Evolutionary conservation across 306 rosid genomes (phyloP), one percentile per base, ranked within the genome.

Genomic region (Malus fusca): DNA sequence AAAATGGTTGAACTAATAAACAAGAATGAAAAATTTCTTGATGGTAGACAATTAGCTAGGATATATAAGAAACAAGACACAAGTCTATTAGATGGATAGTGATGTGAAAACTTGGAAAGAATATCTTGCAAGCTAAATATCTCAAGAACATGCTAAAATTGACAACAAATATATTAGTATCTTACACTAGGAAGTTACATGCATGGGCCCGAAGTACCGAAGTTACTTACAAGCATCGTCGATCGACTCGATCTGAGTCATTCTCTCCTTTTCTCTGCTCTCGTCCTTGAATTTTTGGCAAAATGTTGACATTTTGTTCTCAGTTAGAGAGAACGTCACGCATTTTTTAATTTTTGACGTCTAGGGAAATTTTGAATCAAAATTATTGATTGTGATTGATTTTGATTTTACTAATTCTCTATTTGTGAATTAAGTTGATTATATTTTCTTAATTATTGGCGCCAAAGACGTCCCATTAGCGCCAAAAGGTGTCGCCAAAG

Each of bases 181-280:
- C 15, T 15, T 48, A 15, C 1, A 48, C 8, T 48, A 48, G 55
- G 6, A 25, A 25, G 65, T 68, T 70, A n/a, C 23, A 56, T n/a
- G 13, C 72, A 64, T 78, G 82, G 85, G 82, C 19, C 87, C 84
- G 66, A 31, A 5, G 61, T 48, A 48, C 55, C 43, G 84, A 78
- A 82, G 77, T 75, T 87, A 77, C 81, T 43, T 72, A 42, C 51
- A 17, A 64, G 78, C 70, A 69, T 37, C 17, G 21, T 48, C 55
- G 55, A 48, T 15, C 3, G 53, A 48, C 53, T 48, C 19, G 7
- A 48, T 48, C 7, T 15, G 8, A 48, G 55, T 15, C 55, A 4
- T 48, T 15, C 21, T 48, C 8, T 48, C 3, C 2, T 48, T 15
- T 60, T 17, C 9, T 17, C 28, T 68, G 64, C 72, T 37, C 23